These are phyloP conservation scores for Penicillium simplicissimum DNA, from an alignment of 495 filamentous ascomycete genomes.

Conservation along the genomic window DNA sequence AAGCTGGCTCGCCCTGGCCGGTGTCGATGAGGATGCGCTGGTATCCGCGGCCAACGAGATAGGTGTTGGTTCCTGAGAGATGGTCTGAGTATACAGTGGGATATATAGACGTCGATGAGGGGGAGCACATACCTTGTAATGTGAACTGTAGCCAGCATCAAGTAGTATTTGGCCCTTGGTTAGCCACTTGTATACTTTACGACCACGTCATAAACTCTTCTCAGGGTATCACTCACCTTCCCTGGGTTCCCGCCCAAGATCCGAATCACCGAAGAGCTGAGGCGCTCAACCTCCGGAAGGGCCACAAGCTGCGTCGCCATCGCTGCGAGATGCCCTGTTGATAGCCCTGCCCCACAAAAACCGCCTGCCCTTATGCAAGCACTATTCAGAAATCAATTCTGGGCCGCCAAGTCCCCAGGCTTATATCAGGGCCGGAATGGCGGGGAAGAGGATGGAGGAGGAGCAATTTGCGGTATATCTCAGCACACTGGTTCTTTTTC, in stretches of 20 bases:
- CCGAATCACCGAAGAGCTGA: slow-evolving; percentile 66
- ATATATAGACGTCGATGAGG: background rate
- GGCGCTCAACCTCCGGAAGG: slow-evolving; percentile 64
- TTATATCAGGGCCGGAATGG: background rate
- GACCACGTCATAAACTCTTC: no score
- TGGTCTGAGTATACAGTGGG: background rate
- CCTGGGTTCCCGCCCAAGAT: slow-evolving; percentile 81
- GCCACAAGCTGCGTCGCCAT: slow-evolving; percentile 52
- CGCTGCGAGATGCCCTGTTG: background rate
- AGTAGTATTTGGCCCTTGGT: background rate
- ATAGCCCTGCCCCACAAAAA: background rate
- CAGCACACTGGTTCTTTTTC: background rate
- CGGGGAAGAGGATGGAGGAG: background rate
- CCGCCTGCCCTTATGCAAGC: background rate
- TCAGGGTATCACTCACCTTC: slow-evolving; percentile 52
- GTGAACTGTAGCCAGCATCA: slow-evolving; percentile 41
- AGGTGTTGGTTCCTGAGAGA: slow-evolving; percentile 78
- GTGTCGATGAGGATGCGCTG: slow-evolving; percentile 78
- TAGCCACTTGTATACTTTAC: slow-evolving; percentile 10
- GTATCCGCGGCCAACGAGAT: slow-evolving; percentile 71
- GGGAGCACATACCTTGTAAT: slow-evolving; percentile 46
- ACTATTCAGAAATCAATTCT: background rate
- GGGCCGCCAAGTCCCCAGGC: background rate
- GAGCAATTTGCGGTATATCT: background rate
- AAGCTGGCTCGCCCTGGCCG: slow-evolving; percentile 65